These are phyloP conservation scores for Chaetomium fimeti DNA, from an alignment of 495 filamentous ascomycete genomes.

Conservation along the genomic window DNA sequence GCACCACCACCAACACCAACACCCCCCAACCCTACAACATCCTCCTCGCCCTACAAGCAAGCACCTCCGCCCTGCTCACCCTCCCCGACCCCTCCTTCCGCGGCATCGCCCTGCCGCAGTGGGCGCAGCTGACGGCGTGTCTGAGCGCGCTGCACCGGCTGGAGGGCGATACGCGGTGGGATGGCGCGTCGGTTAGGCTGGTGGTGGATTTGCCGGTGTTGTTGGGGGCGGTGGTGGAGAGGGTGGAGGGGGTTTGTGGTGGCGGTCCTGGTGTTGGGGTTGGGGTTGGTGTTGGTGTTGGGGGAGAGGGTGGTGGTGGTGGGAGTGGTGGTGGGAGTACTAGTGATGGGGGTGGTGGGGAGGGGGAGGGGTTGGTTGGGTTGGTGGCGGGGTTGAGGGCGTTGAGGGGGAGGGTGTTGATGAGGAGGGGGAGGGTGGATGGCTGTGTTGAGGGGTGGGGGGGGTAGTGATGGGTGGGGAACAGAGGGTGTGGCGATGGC, in stretches of 20 bases:
- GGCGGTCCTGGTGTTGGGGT: no score
- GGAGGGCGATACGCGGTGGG: background rate
- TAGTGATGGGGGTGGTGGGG: background rate
- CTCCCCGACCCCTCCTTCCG: background rate
- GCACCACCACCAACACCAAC: background rate
- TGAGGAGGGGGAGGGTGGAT: no score
- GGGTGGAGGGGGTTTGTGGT: background rate
- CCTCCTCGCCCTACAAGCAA: constrained; percentile 39
- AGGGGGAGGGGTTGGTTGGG: background rate
- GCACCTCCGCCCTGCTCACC: constrained; percentile 34
- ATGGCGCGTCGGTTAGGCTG: background rate
- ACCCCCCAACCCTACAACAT: constrained; percentile 30
- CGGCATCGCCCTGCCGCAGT: constrained; percentile 29
- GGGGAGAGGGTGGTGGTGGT: no score
- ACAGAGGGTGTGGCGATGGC: no score
- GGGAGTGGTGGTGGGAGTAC: no score
- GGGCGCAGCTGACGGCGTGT: constrained; percentile 38
- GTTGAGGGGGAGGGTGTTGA: no score
- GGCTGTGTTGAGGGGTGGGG: no score
- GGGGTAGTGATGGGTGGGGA: no score
- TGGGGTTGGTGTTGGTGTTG: background rate
- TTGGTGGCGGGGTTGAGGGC: no score
- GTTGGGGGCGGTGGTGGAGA: background rate
- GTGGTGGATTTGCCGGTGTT: background rate
- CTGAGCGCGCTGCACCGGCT: background rate